Base-by-base conservation (phyloP, 352 stramenopile genomes). In the Globisporangium uncinulatum region DNA sequence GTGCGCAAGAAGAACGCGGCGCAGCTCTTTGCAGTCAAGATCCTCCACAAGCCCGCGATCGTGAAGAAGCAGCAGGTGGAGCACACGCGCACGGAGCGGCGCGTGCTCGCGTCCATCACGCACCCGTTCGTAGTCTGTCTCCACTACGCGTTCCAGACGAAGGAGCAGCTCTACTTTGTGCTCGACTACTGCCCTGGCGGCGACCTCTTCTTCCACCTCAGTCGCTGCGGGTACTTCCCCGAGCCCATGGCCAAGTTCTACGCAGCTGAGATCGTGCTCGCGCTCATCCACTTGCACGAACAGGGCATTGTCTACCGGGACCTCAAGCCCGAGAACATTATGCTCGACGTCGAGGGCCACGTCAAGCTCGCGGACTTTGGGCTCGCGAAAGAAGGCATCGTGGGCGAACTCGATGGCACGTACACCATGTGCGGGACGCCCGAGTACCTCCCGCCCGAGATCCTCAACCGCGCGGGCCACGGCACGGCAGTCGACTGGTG, bases 121-220 rank as follows among this genome's bases (percentile, higher is more conserved):
- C 85, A 95, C 49, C 87, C 87, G 31, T 96, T 96, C 54, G 83
- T 96, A 10, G 85, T 96, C 10, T 88, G 83, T 60, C 71, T 96
- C 21, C 86, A 95, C 55, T 94, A 93, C 56, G 86, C 86, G 15
- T 94, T 96, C 69, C 86, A 96, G 72, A 93, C 84, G 20, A 77
- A 78, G 44, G 67, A 86, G 39, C 88, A 94, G 53, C 57, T 94
- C 19, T 89, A 90, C 57, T 91, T 96, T 20, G 87, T 96, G 37
- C 69, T 96, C 7, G 87, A 94, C 54, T 95, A 93, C 49, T 92
- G 83, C 48, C 83, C 83, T 14, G 86, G 86, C 29, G 86, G 86
- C 53, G 84, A 93, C 44, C 66, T 96, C 29, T 91, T 93, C 54
- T 94, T 93, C 55, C 76, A 92, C 39, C 62, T 89, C 10, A 89